Evolutionary conservation across 768 basidiomycete species (phyloP), one percentile per base, ranked within the genome.

Genomic region (Auricularia heimuer): DNA sequence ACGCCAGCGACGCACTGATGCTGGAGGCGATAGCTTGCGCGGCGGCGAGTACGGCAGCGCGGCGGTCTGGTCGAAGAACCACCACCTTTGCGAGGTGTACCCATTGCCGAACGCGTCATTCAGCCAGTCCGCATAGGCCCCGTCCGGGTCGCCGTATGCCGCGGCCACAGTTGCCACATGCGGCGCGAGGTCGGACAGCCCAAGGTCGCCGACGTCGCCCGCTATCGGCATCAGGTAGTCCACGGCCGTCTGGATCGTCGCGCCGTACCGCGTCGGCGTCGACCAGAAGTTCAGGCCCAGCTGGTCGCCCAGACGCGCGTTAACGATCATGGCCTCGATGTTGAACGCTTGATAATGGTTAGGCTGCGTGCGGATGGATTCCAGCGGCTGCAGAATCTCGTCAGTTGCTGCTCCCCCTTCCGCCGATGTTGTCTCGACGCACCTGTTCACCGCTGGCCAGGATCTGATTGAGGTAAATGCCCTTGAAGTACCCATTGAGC

Each of bases 271-370:
- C 7, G 82, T 79, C 66, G 77, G 78, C 11, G 69, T 69, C 4
- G 71, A 73, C 82, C 83, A 85, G 54, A 79, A 74, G 70, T 85
- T 74, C 11, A 77, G 68, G 3, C 81, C 83, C 3, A 85, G 73
- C 64, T 81, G 73, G 67, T 83, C 83, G 1, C 78, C 83, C 8
- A 86, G 69, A 69, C 84, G 83, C 3, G 83, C 83, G 69, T 79
- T 77, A 33, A 78, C 82, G 61, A 87, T 83, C 82, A 88, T 84
- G 7, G 85, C 86, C 1, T 82, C 83, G 16, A 88, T 77, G 67
- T 89, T 89, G 74, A 86, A 88, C 0, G 81, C 79, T 10, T 84
- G 80, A 70, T 88, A 88, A 70, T 88, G 86, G 71, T 82, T 87
- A 16, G 87, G 85, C 11, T 82, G 77, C 1, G 85, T 85, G 34